These are phyloP conservation scores for Kluyveromyces wickerhamii DNA, from an alignment of 805 yeast genomes.

Conservation along the genomic window DNA sequence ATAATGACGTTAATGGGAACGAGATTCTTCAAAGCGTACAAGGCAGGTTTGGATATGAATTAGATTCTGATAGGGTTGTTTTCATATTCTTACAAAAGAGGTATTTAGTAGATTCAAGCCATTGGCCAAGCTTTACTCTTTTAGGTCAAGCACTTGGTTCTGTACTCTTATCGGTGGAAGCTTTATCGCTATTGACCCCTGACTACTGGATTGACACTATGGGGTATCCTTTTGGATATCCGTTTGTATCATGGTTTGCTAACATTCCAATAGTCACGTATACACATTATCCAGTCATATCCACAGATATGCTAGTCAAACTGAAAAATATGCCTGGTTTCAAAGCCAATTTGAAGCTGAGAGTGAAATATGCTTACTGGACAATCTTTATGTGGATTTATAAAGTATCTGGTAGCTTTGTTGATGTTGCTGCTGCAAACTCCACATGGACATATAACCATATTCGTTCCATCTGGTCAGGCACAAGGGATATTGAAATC, in stretches of 20 bases:
- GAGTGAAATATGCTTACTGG: slow-evolving; percentile 63
- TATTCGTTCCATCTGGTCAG: slow-evolving; percentile 55
- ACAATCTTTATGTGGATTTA: slow-evolving; percentile 53
- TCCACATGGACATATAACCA: slow-evolving; percentile 91
- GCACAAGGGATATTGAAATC: slow-evolving; percentile 35
- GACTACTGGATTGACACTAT: slow-evolving; percentile 93
- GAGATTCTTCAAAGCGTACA: slow-evolving; percentile 45
- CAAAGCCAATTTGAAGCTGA: slow-evolving; percentile 16
- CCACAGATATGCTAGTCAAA: slow-evolving; percentile 75
- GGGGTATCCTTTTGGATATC: slow-evolving; percentile 87
- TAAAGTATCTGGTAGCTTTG: slow-evolving; percentile 55
- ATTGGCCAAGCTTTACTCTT: slow-evolving; percentile 76
- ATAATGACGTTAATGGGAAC: slow-evolving; percentile 39
- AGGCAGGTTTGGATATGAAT: slow-evolving; percentile 47
- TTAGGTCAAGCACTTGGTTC: slow-evolving; percentile 87
- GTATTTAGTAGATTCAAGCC: slow-evolving; percentile 54
- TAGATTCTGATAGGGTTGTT: slow-evolving; percentile 47
- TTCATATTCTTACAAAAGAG: slow-evolving; percentile 53
- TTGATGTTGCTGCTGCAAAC: slow-evolving; percentile 62
- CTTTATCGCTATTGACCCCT: slow-evolving; percentile 60
- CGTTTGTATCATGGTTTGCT: slow-evolving; percentile 47
- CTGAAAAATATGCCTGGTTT: slow-evolving; percentile 30
- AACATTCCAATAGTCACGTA: slow-evolving; percentile 76
- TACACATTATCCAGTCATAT: slow-evolving; percentile 92
- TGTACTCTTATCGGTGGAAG: slow-evolving; percentile 57